Conservation (phyloP, 768 basidiomycete genomes). For the Rhizopogon vinicolor region DNA sequence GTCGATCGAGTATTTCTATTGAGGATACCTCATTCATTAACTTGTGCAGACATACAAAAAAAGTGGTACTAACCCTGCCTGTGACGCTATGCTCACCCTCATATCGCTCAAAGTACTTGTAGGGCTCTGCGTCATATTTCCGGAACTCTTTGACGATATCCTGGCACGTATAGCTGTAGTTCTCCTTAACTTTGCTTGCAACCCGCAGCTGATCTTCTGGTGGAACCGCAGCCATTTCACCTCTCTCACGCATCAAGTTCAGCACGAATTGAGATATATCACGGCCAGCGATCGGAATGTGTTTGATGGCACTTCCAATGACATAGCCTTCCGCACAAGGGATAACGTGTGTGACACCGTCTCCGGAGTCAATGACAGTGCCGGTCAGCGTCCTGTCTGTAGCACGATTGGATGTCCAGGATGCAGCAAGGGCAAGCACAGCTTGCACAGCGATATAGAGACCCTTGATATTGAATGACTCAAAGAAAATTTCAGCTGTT, state of each 20-base stretch:
- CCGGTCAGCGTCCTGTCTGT: constrained; percentile 91
- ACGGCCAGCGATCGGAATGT: constrained; percentile 97
- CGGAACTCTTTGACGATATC: constrained; percentile 98
- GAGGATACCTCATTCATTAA: not conserved
- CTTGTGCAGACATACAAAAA: not conserved
- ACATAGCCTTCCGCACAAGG: constrained; percentile 96
- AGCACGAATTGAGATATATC: constrained; percentile 97
- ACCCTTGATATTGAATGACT: constrained; percentile 99
- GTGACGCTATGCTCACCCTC: constrained; percentile 94
- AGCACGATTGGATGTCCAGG: constrained; percentile 90
- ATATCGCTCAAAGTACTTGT: constrained; percentile 90
- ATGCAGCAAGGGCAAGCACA: constrained; percentile 95
- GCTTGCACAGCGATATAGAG: constrained; percentile 99
- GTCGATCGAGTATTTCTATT: constrained; percentile 88
- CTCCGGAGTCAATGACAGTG: constrained; percentile 98
- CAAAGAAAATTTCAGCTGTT: constrained; percentile 99
- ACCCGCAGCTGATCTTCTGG: constrained; percentile 93
- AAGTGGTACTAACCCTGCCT: constrained; percentile 62
- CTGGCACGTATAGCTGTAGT: constrained; percentile 97
- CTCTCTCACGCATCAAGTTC: constrained; percentile 92
- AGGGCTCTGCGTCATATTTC: constrained; percentile 95
- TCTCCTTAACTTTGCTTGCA: constrained; percentile 94
- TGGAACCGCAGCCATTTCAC: constrained; percentile 85
- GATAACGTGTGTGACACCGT: constrained; percentile 99
- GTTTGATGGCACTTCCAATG: constrained; percentile 97